These are phyloP conservation scores for Digitaria exilis DNA, from an alignment of 202 grass and related monocot species.

Conservation along the genomic window DNA sequence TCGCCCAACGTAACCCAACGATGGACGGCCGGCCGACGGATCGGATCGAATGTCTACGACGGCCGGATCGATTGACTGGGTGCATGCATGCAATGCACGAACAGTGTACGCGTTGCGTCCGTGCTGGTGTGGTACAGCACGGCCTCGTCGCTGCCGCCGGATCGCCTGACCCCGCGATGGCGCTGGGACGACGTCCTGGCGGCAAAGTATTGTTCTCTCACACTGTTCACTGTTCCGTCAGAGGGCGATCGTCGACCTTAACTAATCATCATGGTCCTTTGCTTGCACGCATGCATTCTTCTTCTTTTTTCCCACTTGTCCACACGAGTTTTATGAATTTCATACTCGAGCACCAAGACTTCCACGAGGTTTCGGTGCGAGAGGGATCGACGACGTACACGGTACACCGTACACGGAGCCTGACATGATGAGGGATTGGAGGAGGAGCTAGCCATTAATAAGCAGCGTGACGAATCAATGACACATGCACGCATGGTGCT, in stretches of 20 bases:
- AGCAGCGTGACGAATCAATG: neutral
- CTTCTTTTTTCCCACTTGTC: neutral
- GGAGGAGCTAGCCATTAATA: neutral
- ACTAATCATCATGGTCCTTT: neutral
- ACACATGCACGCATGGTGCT: neutral
- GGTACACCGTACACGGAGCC: neutral
- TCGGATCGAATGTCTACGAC: neutral
- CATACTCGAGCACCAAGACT: neutral
- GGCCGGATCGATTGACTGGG: neutral
- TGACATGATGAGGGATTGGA: neutral
- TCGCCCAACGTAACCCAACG: neutral
- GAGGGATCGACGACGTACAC: too few relatives aligned
- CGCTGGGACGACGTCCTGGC: too few relatives aligned
- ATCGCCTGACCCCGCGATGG: too few relatives aligned
- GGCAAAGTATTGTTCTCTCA: neutral
- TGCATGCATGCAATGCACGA: constrained; percentile 26
- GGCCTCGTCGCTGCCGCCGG: too few relatives aligned
- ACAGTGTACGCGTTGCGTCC: neutral
- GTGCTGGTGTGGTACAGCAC: too few relatives aligned
- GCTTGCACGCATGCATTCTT: neutral
- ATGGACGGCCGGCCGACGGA: neutral
- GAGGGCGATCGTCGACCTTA: neutral
- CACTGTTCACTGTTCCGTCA: constrained; percentile 18
- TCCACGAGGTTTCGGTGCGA: neutral
- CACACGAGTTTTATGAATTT: neutral